A percentile compares a stretch with the other conserved stretches of the same genome.
These are phyloP conservation scores for Escovopsis sp. DNA, from an alignment of 2,329 filamentous ascomycete species.

Conservation along the genomic window DNA sequence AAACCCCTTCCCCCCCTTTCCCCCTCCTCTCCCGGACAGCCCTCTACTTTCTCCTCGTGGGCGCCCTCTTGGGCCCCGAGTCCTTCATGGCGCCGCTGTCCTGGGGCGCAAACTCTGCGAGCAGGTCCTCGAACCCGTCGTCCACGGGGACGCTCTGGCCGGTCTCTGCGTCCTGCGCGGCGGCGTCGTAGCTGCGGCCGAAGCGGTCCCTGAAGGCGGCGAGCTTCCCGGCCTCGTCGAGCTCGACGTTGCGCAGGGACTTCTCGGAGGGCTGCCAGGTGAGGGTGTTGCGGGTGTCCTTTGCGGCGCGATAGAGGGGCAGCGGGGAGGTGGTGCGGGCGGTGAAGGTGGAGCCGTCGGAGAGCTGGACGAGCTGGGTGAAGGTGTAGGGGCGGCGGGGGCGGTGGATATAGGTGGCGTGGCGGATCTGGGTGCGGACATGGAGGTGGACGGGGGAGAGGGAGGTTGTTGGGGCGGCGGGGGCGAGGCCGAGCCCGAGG, in stretches of 20 bases:
- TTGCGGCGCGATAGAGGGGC: slow-evolving; percentile 44
- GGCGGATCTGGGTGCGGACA: slow-evolving; percentile 45
- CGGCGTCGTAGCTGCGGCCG: slow-evolving; percentile 67
- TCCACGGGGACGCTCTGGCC: slow-evolving; percentile 14
- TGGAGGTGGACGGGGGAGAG: slow-evolving; percentile 13
- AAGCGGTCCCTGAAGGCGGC: slow-evolving; percentile 75
- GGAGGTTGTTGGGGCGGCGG: slow-evolving; percentile 12
- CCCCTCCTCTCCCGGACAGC: not conserved
- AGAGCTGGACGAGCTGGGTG: slow-evolving; percentile 89
- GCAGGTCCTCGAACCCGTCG: slow-evolving; percentile 31
- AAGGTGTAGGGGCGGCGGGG: slow-evolving; percentile 92
- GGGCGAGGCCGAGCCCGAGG: slow-evolving; percentile 11
- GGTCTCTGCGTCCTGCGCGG: slow-evolving; percentile 16
- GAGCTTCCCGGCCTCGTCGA: slow-evolving; percentile 85
- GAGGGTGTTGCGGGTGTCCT: slow-evolving; percentile 79
- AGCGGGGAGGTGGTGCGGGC: slow-evolving; percentile 61
- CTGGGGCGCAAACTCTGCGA: slow-evolving; percentile 33
- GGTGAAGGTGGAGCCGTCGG: slow-evolving; percentile 76
- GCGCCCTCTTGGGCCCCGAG: slow-evolving; percentile 26
- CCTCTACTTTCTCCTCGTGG: slow-evolving; percentile 32
- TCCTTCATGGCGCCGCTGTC: slow-evolving; percentile 21
- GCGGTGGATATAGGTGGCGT: slow-evolving; percentile 73
- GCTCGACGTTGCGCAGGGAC: slow-evolving; percentile 74
- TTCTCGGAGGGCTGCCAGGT: slow-evolving; percentile 81
- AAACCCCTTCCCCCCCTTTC: not conserved